Base-by-base conservation (phyloP, 2,329 filamentous ascomycete genomes). In the Scytalidium sp. region DNA sequence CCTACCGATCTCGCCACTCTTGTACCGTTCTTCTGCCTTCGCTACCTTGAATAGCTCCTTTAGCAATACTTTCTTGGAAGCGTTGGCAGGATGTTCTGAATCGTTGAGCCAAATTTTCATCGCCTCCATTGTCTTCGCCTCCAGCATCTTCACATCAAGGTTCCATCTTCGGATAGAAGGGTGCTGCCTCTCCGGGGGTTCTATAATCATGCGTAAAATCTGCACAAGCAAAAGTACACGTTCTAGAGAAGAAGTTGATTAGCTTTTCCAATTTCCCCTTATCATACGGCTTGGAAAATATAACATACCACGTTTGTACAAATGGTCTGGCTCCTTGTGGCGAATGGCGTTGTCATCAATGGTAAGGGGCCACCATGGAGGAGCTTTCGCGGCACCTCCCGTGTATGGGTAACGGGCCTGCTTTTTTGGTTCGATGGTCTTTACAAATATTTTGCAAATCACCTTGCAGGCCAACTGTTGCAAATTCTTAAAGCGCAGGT, bases 381-480 rank as follows among this genome's bases (percentile, higher is more conserved):
- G 82, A 1, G 79, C 79, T 56, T 80, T 83, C 25, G 77, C 76
- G 42, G 84, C 78, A 27, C 77, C 79, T n/a, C 76, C 75, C 1
- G 83, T 87, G 60, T 91, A 91, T 0, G 87, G 87, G 58, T 87
- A 83, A 17, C 80, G 85, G 0, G 84, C 85, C 65, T 90, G 87
- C 66, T 91, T 91, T 67, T 87, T 89, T 0, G 87, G 87, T 58
- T 88, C 85, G 2, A 90, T 81, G 2, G 81, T 75, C 61, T 89
- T 89, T 51, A 91, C 83, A 81, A 87, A 90, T 10, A 81, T 84
- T 64, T 90, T 91, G 27, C 83, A 83, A 46, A 90, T 83, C 20
- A 84, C 70, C 66, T 90, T 90, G 68, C 84, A 86, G 6, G 83
- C 80, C 2, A 81, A 78, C 59, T 91, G 87, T 60, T 90, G 86